Conservation (phyloP, 768 basidiomycete genomes). For the Porphyrellus cyaneotinctus region DNA sequence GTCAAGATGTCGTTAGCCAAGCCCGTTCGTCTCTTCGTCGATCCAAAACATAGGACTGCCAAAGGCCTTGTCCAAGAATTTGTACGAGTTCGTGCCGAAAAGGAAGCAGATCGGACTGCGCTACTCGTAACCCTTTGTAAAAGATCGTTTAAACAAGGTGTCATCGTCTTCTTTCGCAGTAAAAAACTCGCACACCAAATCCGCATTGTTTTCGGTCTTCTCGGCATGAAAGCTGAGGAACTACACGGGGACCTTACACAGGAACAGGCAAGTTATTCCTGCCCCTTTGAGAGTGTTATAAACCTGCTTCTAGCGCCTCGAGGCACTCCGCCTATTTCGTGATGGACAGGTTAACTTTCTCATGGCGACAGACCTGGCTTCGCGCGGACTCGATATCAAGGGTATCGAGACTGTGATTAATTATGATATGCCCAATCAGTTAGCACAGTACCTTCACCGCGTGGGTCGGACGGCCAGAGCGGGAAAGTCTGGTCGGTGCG, state of each 20-base stretch:
- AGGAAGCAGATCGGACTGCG: conserved; percentile 71
- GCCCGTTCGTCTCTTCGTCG: conserved; percentile 92
- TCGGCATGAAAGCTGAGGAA: conserved; percentile 89
- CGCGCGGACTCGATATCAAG: conserved; percentile 95
- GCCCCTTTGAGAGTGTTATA: background rate
- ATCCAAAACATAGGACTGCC: conserved; percentile 86
- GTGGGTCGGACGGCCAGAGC: conserved; percentile 97
- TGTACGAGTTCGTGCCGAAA: conserved; percentile 81
- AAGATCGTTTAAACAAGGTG: conserved; percentile 76
- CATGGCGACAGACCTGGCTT: conserved; percentile 95
- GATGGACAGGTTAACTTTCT: conserved; percentile 86
- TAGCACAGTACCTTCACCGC: conserved; percentile 93
- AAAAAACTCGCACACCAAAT: conserved; percentile 98
- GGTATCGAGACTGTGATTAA: conserved; percentile 98
- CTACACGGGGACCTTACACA: conserved; percentile 94
- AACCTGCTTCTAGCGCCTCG: conserved; percentile 59
- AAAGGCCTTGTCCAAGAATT: conserved; percentile 90
- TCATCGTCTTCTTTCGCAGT: conserved; percentile 92
- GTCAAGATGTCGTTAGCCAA: conserved; percentile 90
- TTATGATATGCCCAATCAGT: conserved; percentile 94
- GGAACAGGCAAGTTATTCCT: conserved; percentile 65
- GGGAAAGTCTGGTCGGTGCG: conserved; percentile 85
- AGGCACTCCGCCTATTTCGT: conserved; percentile 81
- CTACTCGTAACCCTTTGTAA: conserved; percentile 81
- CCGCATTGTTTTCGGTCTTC: conserved; percentile 84